Conservation (phyloP, 208 protist species). For the Angomonas ambiguus region DNA sequence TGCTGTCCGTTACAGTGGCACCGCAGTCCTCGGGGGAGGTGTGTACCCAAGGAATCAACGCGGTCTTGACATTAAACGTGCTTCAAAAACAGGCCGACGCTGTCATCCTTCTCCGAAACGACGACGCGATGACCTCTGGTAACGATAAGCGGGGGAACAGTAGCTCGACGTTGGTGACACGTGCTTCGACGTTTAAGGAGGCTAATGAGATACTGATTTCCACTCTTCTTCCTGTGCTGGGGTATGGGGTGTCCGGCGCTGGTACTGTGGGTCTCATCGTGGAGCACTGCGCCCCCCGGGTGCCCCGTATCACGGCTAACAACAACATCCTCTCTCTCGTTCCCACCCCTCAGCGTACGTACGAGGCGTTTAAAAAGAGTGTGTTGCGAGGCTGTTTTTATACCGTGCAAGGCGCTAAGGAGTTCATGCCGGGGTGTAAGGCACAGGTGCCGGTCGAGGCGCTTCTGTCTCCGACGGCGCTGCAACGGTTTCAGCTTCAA, state of each 20-base stretch:
- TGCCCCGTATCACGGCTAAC: conserved; percentile 21
- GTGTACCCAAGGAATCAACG: conserved; percentile 74
- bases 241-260: conserved; percentile 32
- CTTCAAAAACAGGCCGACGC: conserved; percentile 59
- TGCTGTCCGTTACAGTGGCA: conserved; percentile 68
- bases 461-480: conserved; percentile 35
- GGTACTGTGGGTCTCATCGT: conserved; percentile 36
- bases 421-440: conserved; percentile 52
- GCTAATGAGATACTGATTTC: conserved; percentile 78
- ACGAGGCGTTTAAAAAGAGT: conserved; percentile 42
- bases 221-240: conserved; percentile 63
- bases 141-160: conserved; percentile 14
- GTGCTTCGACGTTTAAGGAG: conserved; percentile 74
- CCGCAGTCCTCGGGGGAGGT: conserved; percentile 68
- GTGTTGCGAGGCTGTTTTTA: conserved; percentile 53
- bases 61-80: conserved; percentile 58
- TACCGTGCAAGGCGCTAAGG: conserved; percentile 32
- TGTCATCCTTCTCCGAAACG: conserved; percentile 74
- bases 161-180: conserved; percentile 17
- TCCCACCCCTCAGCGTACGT: conserved; percentile 66
- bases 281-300: conserved; percentile 31
- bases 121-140: conserved; percentile 39
- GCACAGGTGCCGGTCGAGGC: conserved; percentile 43
- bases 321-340: conserved; percentile 72
- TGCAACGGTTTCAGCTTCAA: background rate